These are phyloP conservation scores for Xylariaceae sp. DNA, from an alignment of 2,329 filamentous ascomycete genomes.

Conservation along the genomic window DNA sequence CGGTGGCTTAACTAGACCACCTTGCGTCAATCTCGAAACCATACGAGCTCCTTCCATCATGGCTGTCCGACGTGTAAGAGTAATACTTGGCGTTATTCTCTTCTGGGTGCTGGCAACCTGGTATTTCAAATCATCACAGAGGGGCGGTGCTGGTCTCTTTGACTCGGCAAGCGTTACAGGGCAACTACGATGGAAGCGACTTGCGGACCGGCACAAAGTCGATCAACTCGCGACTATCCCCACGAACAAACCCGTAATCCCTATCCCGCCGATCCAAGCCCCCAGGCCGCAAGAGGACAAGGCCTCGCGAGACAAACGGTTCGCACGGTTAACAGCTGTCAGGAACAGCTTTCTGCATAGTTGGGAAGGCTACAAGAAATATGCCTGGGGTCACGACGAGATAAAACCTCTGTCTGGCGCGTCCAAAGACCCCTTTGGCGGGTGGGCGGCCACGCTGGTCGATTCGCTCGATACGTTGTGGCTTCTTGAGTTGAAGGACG, in stretches of 20 bases:
- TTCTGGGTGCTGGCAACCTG: conserved; percentile 29
- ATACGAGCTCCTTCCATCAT: conserved; percentile 14
- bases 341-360: conserved; percentile 47
- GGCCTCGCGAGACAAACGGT: conserved; percentile 31
- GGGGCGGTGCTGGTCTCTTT: conserved; percentile 14
- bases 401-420: conserved; percentile 50
- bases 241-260: conserved; percentile 35
- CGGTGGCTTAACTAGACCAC: neutral
- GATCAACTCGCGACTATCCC: conserved; percentile 32
- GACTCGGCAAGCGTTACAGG: conserved; percentile 6
- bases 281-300: conserved; percentile 42
- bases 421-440: conserved; percentile 54
- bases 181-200: conserved; percentile 29
- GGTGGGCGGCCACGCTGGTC: conserved; percentile 64
- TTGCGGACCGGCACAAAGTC: conserved; percentile 33
- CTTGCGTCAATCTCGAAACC: neutral
- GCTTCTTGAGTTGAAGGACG: conserved; percentile 62
- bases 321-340: conserved; percentile 39
- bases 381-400: conserved; percentile 62
- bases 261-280: conserved; percentile 56
- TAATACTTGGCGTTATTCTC: conserved; percentile 26
- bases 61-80: conserved; percentile 28
- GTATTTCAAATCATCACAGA: conserved; percentile 27
- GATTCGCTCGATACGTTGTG: conserved; percentile 65
- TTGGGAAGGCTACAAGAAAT: conserved; percentile 55